Conservation (phyloP, 2,329 filamentous ascomycete species). For the Xylariaceae sp. region DNA sequence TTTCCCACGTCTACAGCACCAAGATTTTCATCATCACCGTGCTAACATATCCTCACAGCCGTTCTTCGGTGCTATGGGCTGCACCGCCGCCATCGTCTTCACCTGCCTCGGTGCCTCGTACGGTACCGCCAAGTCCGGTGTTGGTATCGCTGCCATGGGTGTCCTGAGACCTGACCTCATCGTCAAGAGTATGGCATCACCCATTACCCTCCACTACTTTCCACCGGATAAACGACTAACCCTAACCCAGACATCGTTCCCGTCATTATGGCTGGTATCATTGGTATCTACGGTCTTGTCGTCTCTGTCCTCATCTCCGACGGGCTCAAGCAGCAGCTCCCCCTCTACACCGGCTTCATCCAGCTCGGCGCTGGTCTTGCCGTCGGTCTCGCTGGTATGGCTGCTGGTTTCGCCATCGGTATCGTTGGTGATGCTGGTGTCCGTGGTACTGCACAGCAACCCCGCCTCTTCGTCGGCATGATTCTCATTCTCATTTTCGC, state of each 20-base stretch:
- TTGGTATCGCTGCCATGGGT: conserved; percentile 98
- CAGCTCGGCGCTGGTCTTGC: conserved; percentile 79
- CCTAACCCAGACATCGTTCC: conserved; percentile 79
- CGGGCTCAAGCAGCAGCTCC: conserved; percentile 65
- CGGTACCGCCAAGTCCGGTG: conserved; percentile 98
- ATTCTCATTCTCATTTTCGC: conserved; percentile 99
- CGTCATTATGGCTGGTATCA: conserved; percentile 99
- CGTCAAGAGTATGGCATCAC: conserved; percentile 81
- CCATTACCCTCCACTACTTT: conserved; percentile 3
- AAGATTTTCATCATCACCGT: conserved; percentile 36
- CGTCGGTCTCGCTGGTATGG: conserved; percentile 78
- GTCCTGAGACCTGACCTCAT: conserved; percentile 96
- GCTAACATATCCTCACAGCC: conserved; percentile 38
- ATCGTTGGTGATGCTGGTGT: conserved; percentile 89
- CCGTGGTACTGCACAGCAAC: conserved; percentile 78
- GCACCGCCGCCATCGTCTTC: conserved; percentile 89
- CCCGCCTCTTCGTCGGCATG: conserved; percentile 91
- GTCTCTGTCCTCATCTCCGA: conserved; percentile 85
- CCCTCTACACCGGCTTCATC: conserved; percentile 80
- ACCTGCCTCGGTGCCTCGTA: conserved; percentile 96
- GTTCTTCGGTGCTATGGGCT: conserved; percentile 85
- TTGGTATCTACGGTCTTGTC: conserved; percentile 95
- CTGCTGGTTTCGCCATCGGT: conserved; percentile 81
- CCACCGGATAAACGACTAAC: conserved; percentile 20
- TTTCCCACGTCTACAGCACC: conserved; percentile 1